phyloP scores from a whole-genome alignment of 2,329 filamentous ascomycete species.

The Scleromitrula shiraiana region DNA sequence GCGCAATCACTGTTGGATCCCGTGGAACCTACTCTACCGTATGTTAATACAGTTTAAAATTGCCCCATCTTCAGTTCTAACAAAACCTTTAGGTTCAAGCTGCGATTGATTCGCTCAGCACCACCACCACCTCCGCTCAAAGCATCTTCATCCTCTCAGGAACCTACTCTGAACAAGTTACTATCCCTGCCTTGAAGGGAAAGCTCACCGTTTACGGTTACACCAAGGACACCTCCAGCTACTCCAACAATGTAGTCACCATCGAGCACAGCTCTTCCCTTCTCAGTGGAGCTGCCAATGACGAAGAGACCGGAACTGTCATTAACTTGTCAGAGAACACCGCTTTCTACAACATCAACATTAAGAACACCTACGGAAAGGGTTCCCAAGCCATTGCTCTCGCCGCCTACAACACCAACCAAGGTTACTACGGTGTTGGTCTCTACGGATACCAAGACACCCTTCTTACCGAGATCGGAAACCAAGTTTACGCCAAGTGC shows the following conservation, averaged over 20 bases:
- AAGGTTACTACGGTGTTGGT: constrained; percentile 49
- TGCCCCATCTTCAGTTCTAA: constrained; percentile 2
- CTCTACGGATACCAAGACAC: constrained; percentile 52
- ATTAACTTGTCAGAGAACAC: constrained; percentile 36
- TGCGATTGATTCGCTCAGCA: constrained; percentile 43
- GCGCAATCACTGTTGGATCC: constrained; percentile 38
- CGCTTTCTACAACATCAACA: constrained; percentile 53
- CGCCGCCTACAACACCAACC: constrained; percentile 40
- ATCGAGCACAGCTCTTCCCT: constrained; percentile 35
- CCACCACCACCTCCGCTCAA: constrained; percentile 37
- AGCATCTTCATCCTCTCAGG: constrained; percentile 49
- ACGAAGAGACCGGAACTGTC: constrained; percentile 31
- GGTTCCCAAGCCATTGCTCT: constrained; percentile 47
- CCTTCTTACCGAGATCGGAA: constrained; percentile 40
- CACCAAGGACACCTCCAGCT: constrained; percentile 39
- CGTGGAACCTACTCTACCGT: constrained; percentile 38
- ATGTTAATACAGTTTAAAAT: constrained; percentile 9
- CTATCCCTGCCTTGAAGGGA: constrained; percentile 38
- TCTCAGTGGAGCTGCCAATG: constrained; percentile 34
- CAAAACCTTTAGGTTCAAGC: constrained; percentile 33
- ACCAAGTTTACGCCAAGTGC: constrained; percentile 47
- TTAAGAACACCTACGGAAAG: constrained; percentile 42
- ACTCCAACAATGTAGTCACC: constrained; percentile 43
- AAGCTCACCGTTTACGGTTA: constrained; percentile 47
- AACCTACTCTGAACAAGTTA: constrained; percentile 51